These are phyloP conservation scores for Leishmania arabica DNA, from an alignment of 208 protist genomes.

Conservation along the genomic window DNA sequence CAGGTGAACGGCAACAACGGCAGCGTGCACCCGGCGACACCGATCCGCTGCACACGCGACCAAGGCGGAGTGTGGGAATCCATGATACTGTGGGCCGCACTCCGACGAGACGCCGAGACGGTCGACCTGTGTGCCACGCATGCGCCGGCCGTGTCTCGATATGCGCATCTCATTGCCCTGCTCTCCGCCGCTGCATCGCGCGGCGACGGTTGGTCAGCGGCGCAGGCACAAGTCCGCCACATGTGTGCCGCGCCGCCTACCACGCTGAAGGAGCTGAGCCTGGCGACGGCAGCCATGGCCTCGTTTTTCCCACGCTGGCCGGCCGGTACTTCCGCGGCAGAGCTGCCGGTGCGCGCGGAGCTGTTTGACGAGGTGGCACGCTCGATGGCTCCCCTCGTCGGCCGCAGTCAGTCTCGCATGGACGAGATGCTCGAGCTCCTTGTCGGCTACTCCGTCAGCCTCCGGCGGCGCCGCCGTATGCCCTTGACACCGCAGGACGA, in stretches of 20 bases:
- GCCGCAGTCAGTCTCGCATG: constrained; percentile 23
- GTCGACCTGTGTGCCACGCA: constrained; percentile 32
- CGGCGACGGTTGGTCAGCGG: constrained; percentile 2
- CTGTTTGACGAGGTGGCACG: constrained; percentile 9
- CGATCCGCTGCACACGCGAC: constrained; percentile 19
- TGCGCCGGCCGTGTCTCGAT: constrained; percentile 33
- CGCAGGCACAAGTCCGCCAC: constrained; percentile 7
- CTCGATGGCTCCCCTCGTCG: constrained; percentile 13
- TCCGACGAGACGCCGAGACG: constrained; percentile 21
- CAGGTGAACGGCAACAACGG: not conserved
- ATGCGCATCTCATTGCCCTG: constrained; percentile 39
- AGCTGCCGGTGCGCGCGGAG: constrained; percentile 3
- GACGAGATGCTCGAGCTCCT: constrained; percentile 32
- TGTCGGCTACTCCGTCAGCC: constrained; percentile 30
- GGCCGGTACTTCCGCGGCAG: not conserved
- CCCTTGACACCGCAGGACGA: constrained; percentile 7
- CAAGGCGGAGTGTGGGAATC: constrained; percentile 33
- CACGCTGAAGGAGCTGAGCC: constrained; percentile 40
- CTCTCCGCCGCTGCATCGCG: constrained; percentile 15
- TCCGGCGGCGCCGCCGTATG: constrained; percentile 22
- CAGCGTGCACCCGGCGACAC: not conserved
- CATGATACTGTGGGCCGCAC: constrained; percentile 39
- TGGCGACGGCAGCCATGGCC: constrained; percentile 28
- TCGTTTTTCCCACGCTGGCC: constrained; percentile 5
- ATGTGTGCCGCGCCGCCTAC: constrained; percentile 18